Conservation (phyloP, 805 yeast genomes). For the Saccharomycopsis synnaedendra region DNA sequence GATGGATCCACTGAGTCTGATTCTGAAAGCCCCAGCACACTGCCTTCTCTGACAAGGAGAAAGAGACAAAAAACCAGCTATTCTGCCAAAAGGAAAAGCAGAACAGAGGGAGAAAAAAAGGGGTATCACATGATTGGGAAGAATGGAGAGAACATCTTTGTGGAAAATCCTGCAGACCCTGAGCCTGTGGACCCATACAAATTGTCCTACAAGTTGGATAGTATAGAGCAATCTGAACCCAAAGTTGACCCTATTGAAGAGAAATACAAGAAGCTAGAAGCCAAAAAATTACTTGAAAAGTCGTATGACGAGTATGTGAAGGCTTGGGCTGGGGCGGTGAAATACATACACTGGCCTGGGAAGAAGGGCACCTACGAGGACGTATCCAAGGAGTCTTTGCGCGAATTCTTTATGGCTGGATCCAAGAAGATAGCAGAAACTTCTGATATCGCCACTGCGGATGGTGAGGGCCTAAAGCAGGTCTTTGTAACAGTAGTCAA, state of each 20-base stretch:
- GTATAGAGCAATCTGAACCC: neutral
- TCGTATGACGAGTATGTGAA: slow-evolving; percentile 18
- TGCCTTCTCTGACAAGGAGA: neutral
- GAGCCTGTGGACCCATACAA: neutral
- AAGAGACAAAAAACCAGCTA: neutral
- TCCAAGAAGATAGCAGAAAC: neutral
- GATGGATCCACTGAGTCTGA: too few species aligned
- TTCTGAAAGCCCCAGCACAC: neutral
- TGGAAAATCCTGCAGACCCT: neutral
- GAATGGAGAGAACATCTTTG: neutral
- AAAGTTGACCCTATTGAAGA: neutral
- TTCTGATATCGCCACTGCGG: neutral
- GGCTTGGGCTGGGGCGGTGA: too few species aligned
- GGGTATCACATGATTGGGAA: neutral
- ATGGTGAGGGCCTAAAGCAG: neutral
- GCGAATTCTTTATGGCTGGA: neutral
- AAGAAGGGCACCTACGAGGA: too few species aligned
- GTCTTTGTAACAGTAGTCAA: slow-evolving; percentile 19
- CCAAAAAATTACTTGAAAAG: slow-evolving; percentile 8
- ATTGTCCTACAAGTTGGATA: slow-evolving; percentile 2
- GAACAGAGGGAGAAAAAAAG: neutral
- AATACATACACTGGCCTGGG: too few species aligned
- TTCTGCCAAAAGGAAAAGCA: neutral
- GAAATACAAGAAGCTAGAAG: slow-evolving; percentile 1
- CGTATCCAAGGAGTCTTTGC: neutral